A percentile compares a stretch with the other conserved stretches of the same genome.
These are phyloP conservation scores for Puccinia hordei DNA, from an alignment of 1,284 basidiomycete species.

Conservation along the genomic window DNA sequence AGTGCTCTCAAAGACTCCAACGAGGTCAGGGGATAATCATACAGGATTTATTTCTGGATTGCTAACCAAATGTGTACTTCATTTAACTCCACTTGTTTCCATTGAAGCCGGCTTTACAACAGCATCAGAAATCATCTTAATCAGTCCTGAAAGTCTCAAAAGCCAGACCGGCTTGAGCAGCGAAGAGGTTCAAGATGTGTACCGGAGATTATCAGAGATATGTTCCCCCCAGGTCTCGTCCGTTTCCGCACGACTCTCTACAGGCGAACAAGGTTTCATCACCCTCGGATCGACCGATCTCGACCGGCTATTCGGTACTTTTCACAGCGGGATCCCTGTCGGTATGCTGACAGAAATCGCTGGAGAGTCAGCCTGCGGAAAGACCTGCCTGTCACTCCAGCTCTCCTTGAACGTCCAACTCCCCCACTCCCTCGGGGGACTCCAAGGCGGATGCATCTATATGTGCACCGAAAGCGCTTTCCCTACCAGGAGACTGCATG, in stretches of 20 bases:
- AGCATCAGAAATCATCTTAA: slow-evolving; percentile 59
- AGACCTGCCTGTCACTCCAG: slow-evolving; percentile 80
- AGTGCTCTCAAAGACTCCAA: slow-evolving; percentile 31
- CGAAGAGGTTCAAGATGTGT: slow-evolving; percentile 49
- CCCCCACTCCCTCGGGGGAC: slow-evolving; percentile 64
- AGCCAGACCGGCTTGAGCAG: slow-evolving; percentile 56
- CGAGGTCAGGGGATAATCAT: slow-evolving; percentile 9
- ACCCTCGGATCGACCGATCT: slow-evolving; percentile 53
- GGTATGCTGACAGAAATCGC: slow-evolving; percentile 79
- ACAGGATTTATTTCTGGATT: too few relatives aligned
- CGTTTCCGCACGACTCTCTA: slow-evolving; percentile 7
- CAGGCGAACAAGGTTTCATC: slow-evolving; percentile 54
- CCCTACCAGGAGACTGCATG: slow-evolving; percentile 67
- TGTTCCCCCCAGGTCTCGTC: slow-evolving; percentile 20
- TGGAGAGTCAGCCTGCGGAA: slow-evolving; percentile 89
- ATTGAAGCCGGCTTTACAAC: slow-evolving; percentile 55
- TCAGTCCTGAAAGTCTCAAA: slow-evolving; percentile 56
- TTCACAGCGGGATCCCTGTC: slow-evolving; percentile 72
- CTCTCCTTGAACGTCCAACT: slow-evolving; percentile 75
- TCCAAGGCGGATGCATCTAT: slow-evolving; percentile 70
- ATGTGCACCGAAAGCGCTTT: slow-evolving; percentile 73
- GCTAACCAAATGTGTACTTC: too few relatives aligned
- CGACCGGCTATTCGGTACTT: slow-evolving; percentile 52
- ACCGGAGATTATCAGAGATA: slow-evolving; percentile 15
- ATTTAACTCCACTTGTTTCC: background rate